Conservation (phyloP, 495 filamentous ascomycete genomes). For the Talaromyces stipitatus region DNA sequence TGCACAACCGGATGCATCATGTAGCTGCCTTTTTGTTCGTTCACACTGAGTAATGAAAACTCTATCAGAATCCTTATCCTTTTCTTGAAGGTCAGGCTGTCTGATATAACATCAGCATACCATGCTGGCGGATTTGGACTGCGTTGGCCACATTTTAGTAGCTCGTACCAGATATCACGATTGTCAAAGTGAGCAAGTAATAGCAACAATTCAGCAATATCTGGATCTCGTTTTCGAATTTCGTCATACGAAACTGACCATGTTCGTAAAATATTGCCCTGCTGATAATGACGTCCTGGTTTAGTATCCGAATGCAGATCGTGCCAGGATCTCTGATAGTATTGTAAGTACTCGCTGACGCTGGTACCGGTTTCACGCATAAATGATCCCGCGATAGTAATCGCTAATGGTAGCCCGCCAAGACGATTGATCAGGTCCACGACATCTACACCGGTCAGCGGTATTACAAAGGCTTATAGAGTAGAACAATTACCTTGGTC, state of each 20-base stretch:
- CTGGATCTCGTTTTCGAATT: constrained; percentile 25
- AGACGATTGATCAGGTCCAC: constrained; percentile 18
- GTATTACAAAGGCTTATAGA: constrained; percentile 1
- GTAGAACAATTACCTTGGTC: neutral
- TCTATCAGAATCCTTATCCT: constrained; percentile 20
- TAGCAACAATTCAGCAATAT: constrained; percentile 32
- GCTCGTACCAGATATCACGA: constrained; percentile 44
- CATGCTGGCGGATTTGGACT: constrained; percentile 15
- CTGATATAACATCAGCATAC: constrained; percentile 19
- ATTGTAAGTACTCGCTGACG: constrained; percentile 26
- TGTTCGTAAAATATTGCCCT: constrained; percentile 30
- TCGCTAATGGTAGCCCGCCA: constrained; percentile 35
- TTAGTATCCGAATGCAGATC: constrained; percentile 22
- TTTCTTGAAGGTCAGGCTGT: constrained; percentile 20
- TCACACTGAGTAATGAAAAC: constrained; percentile 23
- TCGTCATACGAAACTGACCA: constrained; percentile 37
- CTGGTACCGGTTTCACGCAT: constrained; percentile 27
- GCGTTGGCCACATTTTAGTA: constrained; percentile 16
- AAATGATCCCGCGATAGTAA: constrained; percentile 34
- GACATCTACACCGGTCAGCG: constrained; percentile 16
- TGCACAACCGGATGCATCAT: constrained; percentile 25
- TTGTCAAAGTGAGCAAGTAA: constrained; percentile 42
- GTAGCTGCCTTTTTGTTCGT: constrained; percentile 23
- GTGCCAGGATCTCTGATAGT: constrained; percentile 33
- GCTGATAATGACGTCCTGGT: constrained; percentile 22